Base-by-base conservation (phyloP, 148 eudicot genomes). In the Rheum nobile region DNA sequence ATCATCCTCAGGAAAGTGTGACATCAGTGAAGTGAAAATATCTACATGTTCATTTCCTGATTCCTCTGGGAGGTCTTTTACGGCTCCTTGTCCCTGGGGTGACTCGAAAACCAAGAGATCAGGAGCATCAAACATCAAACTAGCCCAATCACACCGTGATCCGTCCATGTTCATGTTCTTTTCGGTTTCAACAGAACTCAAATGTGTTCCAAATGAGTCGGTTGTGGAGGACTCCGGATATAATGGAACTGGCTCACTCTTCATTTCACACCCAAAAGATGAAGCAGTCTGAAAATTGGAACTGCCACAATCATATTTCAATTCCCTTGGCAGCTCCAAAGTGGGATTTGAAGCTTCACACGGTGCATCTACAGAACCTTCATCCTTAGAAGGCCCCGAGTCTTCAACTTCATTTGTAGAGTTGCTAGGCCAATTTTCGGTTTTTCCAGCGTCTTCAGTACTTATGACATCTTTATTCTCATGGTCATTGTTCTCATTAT, bases 61-160 rank as follows among this genome's bases (percentile, higher is more conserved):
- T 77, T 84, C 88, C 68, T 80, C 85, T 71, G 76, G 78, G 13
- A 75, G 67, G 42, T 79, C 80, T 71, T 83, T 82, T 29, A 73
- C 71, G 72, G 85, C 47, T 73, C 77, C 83, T 41, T 75, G 50
- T 28, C 48, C 88, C 80, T 80, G 80, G 9, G 96, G 97, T 50
- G 99, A 89, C 41, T 88, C 88, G 78, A 90, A 90, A 67, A 77
- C 70, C 28, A 88, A 77, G 29, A 86, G 80, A 74, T 91, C 93
- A 35, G 86, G 57, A 76, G 75, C 80, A 82, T 85, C 89, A 17
- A 31, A 65, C 7, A 65, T 34, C 70, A 65, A 31, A 65, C 32
- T 65, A 73, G 81, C 86, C 93, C 97, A 91, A 75, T 86, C 91
- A 82, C 87, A 82, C 35, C 79, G 75, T 17, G 78, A 13, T 22